phyloP scores from a whole-genome alignment of 495 filamentous ascomycete genomes.

The Evernia prunastri region DNA sequence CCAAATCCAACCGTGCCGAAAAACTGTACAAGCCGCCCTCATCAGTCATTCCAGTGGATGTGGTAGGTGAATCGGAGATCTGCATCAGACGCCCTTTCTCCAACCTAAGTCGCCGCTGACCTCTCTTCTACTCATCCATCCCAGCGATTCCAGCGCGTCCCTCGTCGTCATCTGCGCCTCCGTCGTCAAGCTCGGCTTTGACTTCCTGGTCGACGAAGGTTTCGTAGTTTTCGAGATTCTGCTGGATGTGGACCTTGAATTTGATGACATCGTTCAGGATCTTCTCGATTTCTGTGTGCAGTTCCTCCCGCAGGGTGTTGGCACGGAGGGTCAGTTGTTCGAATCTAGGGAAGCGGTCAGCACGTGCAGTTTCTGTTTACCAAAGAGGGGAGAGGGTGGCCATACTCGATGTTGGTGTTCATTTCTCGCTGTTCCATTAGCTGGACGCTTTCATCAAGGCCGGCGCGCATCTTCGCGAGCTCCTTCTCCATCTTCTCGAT shows the following conservation, averaged over 20 bases:
- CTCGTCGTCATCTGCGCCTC: slow-evolving; percentile 36
- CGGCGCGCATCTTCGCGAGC: slow-evolving; percentile 80
- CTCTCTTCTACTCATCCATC: slow-evolving; percentile 12
- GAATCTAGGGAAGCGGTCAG: slow-evolving; percentile 49
- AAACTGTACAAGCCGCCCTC: neutral
- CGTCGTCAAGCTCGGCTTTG: slow-evolving; percentile 66
- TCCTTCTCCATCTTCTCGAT: slow-evolving; percentile 99
- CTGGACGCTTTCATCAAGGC: slow-evolving; percentile 81
- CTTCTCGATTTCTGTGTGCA: slow-evolving; percentile 91
- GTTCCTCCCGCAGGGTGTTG: slow-evolving; percentile 78
- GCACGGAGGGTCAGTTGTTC: slow-evolving; percentile 82
- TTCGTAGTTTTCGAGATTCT: slow-evolving; percentile 85
- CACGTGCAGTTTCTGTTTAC: neutral
- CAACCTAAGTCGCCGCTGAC: neutral
- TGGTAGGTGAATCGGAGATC: too few relatives aligned
- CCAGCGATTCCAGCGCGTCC: slow-evolving; percentile 4
- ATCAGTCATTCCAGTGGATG: neutral
- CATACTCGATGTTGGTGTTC: slow-evolving; percentile 89
- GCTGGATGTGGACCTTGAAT: slow-evolving; percentile 96
- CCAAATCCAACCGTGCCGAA: neutral
- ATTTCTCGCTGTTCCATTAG: slow-evolving; percentile 93
- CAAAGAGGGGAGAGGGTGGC: slow-evolving; percentile 15
- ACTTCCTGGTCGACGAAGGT: slow-evolving; percentile 86
- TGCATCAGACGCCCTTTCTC: neutral
- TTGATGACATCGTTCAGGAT: slow-evolving; percentile 96